Percentiles rank a stretch among this genome's conserved stretches.
phyloP scores from a whole-genome alignment of 352 stramenopile species.

The Pythium rhizo-oryzae region DNA sequence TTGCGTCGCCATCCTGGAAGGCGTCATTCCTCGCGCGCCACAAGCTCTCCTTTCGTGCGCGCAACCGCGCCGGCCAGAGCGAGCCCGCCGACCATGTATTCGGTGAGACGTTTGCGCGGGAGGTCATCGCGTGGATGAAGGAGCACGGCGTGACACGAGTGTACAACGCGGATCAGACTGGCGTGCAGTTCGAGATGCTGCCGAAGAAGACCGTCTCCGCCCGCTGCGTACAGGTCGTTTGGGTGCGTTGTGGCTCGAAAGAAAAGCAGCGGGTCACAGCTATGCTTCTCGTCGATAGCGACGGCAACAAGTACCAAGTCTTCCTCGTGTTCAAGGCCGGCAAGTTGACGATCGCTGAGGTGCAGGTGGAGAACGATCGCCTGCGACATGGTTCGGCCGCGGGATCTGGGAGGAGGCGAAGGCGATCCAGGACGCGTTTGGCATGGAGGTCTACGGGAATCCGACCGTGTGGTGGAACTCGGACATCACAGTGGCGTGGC shows the following conservation, averaged over 20 bases:
- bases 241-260: conserved; percentile 20
- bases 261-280: conserved; percentile 35
- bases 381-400: conserved; percentile 11
- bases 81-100: conserved; percentile 5
- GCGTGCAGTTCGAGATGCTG: conserved; percentile 18
- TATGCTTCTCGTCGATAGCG: conserved; percentile 30
- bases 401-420: conserved; percentile 24
- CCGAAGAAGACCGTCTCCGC: conserved; percentile 12
- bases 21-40: conserved; percentile 11
- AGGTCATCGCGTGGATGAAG: not conserved
- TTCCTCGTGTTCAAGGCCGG: conserved; percentile 34
- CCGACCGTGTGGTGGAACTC: conserved; percentile 27
- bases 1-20: conserved; percentile 13
- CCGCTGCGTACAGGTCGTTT: conserved; percentile 1
- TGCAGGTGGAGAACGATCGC: conserved; percentile 22
- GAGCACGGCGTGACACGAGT: conserved; percentile 7
- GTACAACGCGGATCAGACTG: conserved; percentile 22
- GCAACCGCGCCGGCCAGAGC: conserved; percentile 4
- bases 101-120: not conserved
- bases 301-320: conserved; percentile 27
- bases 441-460: conserved; percentile 30
- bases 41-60: not conserved
- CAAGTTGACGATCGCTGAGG: conserved; percentile 1
- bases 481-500: conserved; percentile 25
- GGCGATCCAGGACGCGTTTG: conserved; percentile 5